These are phyloP conservation scores for Rubroboletus satanas DNA, from an alignment of 768 basidiomycete species.

Conservation along the genomic window DNA sequence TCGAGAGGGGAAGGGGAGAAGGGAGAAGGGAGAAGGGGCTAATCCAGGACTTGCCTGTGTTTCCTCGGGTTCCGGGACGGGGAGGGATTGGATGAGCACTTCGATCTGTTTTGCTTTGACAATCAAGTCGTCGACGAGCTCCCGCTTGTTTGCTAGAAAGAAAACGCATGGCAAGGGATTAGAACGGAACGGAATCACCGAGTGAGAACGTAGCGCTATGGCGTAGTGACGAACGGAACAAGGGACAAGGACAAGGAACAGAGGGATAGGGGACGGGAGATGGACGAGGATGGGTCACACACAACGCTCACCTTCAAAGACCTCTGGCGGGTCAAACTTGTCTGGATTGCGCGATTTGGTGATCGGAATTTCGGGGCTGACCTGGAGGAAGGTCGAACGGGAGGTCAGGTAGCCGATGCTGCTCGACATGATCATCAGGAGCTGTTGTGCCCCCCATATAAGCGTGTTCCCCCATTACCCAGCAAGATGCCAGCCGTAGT, in stretches of 20 bases:
- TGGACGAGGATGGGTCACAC: not conserved
- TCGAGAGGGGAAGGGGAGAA: too few species aligned
- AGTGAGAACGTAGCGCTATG: not conserved
- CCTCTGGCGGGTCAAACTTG: slow-evolving; percentile 66
- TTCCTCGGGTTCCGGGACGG: slow-evolving; percentile 75
- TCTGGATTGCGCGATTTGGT: slow-evolving; percentile 74
- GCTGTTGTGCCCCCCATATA: slow-evolving; percentile 35
- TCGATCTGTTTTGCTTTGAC: slow-evolving; percentile 89
- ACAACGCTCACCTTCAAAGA: slow-evolving; percentile 59
- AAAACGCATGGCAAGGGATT: not conserved
- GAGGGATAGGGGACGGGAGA: not conserved
- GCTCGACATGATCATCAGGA: slow-evolving; percentile 85
- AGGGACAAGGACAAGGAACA: not conserved
- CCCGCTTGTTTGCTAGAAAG: slow-evolving; percentile 69
- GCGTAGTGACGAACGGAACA: not conserved
- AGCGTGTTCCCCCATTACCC: too few species aligned
- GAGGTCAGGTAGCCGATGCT: slow-evolving; percentile 77
- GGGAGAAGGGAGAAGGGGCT: too few species aligned
- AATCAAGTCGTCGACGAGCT: slow-evolving; percentile 79
- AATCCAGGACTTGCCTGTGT: slow-evolving; percentile 47
- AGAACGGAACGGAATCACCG: not conserved
- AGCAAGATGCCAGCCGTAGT: too few species aligned
- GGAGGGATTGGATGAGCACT: slow-evolving; percentile 74
- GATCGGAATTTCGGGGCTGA: slow-evolving; percentile 76
- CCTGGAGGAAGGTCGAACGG: slow-evolving; percentile 71